Conservation (phyloP, 352 stramenopile species). For the Blastocystis hominis region DNA sequence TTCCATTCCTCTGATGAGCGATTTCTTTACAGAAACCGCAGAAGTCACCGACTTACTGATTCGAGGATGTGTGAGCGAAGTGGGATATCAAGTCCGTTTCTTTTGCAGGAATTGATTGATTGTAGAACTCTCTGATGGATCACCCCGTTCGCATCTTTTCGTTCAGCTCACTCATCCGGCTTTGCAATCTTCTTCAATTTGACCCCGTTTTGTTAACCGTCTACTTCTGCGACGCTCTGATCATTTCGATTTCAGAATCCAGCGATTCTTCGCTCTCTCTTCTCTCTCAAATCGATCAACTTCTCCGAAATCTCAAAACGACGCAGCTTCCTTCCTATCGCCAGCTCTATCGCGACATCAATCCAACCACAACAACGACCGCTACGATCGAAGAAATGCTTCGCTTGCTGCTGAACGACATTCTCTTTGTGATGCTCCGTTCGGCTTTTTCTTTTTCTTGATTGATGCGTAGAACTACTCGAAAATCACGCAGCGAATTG, state of each 20-base stretch:
- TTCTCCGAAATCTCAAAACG: neutral
- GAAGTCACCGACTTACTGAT: neutral
- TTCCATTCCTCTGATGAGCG: neutral
- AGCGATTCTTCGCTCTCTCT: neutral
- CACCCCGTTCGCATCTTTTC: neutral
- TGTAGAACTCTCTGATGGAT: neutral
- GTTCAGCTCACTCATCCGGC: neutral
- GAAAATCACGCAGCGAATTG: neutral
- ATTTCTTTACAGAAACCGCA: neutral
- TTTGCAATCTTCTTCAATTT: neutral
- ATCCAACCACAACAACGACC: neutral
- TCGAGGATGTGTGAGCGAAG: neutral
- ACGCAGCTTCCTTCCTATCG: neutral
- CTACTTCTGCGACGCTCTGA: neutral
- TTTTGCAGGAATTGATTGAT: neutral
- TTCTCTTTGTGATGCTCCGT: neutral
- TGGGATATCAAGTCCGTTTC: neutral
- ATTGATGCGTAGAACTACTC: neutral
- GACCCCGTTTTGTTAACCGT: neutral
- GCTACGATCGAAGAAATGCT: neutral
- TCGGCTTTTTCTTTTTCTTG: neutral
- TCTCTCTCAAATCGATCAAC: neutral
- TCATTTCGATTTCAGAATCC: neutral
- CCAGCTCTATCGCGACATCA: neutral
- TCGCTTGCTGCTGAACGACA: neutral